Conservation (phyloP, 2,329 filamentous ascomycete species). For the Xenoacremonium recifei region DNA sequence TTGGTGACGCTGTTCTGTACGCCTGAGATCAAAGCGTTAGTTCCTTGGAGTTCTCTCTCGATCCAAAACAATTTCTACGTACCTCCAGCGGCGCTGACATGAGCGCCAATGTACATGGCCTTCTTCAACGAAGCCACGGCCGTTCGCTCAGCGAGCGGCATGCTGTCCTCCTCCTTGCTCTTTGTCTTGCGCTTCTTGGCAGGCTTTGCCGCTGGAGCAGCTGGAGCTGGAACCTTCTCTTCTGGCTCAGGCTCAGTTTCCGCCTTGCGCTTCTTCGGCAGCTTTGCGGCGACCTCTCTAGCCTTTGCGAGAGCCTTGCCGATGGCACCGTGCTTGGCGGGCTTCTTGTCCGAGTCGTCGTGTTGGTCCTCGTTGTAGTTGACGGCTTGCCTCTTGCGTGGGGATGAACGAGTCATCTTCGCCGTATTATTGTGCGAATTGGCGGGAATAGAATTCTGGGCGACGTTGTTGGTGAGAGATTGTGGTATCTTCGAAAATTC, state of each 20-base stretch:
- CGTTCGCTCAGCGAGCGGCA: slow-evolving; percentile 70
- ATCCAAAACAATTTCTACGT: slow-evolving; percentile 18
- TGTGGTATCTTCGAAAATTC: slow-evolving; percentile 1
- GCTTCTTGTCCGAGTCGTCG: slow-evolving; percentile 15
- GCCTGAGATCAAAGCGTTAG: slow-evolving; percentile 54
- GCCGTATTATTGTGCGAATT: no score
- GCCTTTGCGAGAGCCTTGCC: slow-evolving; percentile 26
- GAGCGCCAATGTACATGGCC: slow-evolving; percentile 82
- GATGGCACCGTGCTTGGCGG: slow-evolving; percentile 14
- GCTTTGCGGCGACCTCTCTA: slow-evolving; percentile 15
- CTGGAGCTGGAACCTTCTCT: slow-evolving; percentile 14
- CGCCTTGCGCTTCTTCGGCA: slow-evolving; percentile 30
- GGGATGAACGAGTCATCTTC: slow-evolving; percentile 34
- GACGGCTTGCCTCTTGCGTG: slow-evolving; percentile 30
- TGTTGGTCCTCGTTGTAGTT: slow-evolving; percentile 31
- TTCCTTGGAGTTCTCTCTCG: background rate
- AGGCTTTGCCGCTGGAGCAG: slow-evolving; percentile 18
- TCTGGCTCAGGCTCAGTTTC: slow-evolving; percentile 25
- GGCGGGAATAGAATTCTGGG: no score
- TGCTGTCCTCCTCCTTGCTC: slow-evolving; percentile 40
- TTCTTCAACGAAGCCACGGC: slow-evolving; percentile 60
- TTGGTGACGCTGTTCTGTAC: slow-evolving; percentile 87
- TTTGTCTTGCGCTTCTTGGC: slow-evolving; percentile 45
- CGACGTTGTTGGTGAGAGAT: background rate
- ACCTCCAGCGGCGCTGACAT: slow-evolving; percentile 89